Evolutionary conservation across 768 basidiomycete species (phyloP).

Genomic region (Rickenella mellea): DNA sequence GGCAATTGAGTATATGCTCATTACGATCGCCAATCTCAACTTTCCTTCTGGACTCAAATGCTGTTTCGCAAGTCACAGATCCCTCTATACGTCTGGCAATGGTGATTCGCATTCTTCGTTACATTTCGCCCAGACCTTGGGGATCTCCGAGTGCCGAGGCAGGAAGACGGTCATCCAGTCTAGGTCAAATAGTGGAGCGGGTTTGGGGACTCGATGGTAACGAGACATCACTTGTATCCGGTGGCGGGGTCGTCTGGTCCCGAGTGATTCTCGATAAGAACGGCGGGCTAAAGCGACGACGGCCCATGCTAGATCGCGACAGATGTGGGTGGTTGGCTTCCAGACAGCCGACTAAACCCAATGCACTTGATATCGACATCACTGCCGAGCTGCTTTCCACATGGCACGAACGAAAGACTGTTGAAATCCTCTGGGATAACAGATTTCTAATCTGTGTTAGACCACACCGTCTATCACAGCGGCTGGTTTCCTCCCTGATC

Average conservation of each 20-base stretch:
- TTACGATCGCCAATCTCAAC: no score
- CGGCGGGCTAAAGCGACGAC: slow-evolving; percentile 8
- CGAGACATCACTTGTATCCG: slow-evolving; percentile 35
- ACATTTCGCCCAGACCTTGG: slow-evolving; percentile 69
- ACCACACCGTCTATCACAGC: no score
- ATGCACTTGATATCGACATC: slow-evolving; percentile 30
- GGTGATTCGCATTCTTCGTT: slow-evolving; percentile 46
- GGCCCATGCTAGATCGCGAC: slow-evolving; percentile 12
- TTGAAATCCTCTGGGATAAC: no score
- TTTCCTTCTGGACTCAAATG: slow-evolving; percentile 13
- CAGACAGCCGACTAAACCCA: slow-evolving; percentile 37
- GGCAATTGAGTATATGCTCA: no score
- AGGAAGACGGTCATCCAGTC: slow-evolving; percentile 35
- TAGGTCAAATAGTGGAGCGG: slow-evolving; percentile 36
- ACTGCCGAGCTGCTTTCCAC: slow-evolving; percentile 20
- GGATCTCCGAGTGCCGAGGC: slow-evolving; percentile 58
- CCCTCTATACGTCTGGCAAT: slow-evolving; percentile 13
- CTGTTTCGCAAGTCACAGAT: slow-evolving; percentile 8
- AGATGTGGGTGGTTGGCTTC: slow-evolving; percentile 52
- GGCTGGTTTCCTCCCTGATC: no score
- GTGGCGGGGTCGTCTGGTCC: slow-evolving; percentile 56
- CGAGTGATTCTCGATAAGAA: slow-evolving; percentile 32
- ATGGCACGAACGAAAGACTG: slow-evolving; percentile 1
- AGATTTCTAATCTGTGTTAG: no score
- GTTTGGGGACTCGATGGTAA: slow-evolving; percentile 35